Evolutionary conservation across 2,329 filamentous ascomycete genomes (phyloP).

Genomic region (Clonostachys rhizophaga): DNA sequence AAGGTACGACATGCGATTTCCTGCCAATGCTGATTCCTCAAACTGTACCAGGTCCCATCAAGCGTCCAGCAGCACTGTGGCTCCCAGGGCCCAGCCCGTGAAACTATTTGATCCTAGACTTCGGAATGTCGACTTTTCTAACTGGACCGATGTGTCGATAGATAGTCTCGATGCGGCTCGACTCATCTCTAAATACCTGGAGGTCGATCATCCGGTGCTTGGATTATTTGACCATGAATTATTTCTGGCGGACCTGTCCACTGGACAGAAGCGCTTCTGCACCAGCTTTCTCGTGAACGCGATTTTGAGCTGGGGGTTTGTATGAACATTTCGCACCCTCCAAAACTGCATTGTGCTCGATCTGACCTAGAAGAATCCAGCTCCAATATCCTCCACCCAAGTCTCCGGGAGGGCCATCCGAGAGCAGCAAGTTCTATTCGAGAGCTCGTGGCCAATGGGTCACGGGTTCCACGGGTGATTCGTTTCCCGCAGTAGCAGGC

Average conservation of each 20-base stretch:
- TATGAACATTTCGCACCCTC: slow-evolving; percentile 5
- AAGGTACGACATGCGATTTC: no score
- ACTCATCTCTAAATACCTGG: slow-evolving; percentile 23
- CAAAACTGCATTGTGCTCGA: no score
- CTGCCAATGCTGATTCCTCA: no score
- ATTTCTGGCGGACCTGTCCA: slow-evolving; percentile 23
- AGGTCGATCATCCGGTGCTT: slow-evolving; percentile 28
- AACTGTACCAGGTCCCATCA: neutral
- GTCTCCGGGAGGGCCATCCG: neutral
- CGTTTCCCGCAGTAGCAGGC: slow-evolving; percentile 1
- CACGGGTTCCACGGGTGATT: neutral
- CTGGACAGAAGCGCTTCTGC: slow-evolving; percentile 14
- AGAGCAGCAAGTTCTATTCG: slow-evolving; percentile 1
- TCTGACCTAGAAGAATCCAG: no score
- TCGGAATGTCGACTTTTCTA: neutral
- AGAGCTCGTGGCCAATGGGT: neutral
- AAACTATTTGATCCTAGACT: neutral
- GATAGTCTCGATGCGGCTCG: slow-evolving; percentile 1
- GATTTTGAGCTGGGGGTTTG: slow-evolving; percentile 24
- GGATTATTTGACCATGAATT: slow-evolving; percentile 25
- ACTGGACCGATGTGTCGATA: slow-evolving; percentile 3
- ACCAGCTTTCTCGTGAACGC: slow-evolving; percentile 26
- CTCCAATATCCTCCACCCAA: neutral
- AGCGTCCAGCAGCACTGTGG: neutral
- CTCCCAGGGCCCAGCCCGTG: neutral